phyloP scores from a whole-genome alignment of 2,329 filamentous ascomycete genomes.

The Atkinsonella hypoxylon region DNA sequence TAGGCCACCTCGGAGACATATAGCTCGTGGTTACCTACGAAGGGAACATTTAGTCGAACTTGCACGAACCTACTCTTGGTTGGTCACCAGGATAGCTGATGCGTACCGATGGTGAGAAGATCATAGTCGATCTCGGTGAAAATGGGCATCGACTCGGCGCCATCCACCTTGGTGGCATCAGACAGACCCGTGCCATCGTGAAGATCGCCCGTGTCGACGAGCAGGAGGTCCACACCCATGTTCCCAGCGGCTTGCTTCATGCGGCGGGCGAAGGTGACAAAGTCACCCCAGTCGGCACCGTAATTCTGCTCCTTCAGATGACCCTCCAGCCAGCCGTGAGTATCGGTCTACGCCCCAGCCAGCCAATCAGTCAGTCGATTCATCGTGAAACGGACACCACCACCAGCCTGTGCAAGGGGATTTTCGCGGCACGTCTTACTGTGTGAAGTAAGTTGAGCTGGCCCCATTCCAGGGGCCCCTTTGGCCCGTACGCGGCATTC shows the following conservation, averaged over 20 bases:
- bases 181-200: slow-evolving; percentile 53
- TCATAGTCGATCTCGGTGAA: slow-evolving; percentile 32
- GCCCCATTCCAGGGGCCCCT: slow-evolving; percentile 43
- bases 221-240: slow-evolving; percentile 45
- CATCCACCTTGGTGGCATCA: slow-evolving; percentile 47
- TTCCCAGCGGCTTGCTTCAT: slow-evolving; percentile 47
- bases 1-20: slow-evolving; percentile 51
- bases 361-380: not conserved
- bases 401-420: not conserved
- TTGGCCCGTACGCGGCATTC: slow-evolving; percentile 30
- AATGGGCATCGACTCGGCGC: slow-evolving; percentile 36
- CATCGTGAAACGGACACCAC: not conserved
- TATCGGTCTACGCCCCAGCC: slow-evolving; percentile 33
- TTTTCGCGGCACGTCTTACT: slow-evolving; percentile 11
- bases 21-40: slow-evolving; percentile 48
- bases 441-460: slow-evolving; percentile 52
- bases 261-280: slow-evolving; percentile 44
- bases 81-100: too few species aligned
- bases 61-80: not conserved
- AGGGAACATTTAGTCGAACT: not conserved
- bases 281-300: slow-evolving; percentile 56
- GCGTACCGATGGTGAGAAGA: slow-evolving; percentile 27
- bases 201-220: slow-evolving; percentile 53
- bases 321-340: slow-evolving; percentile 48
- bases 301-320: slow-evolving; percentile 52